Evolutionary conservation across 768 basidiomycete species (phyloP), one percentile per base, ranked within the genome.

Genomic region (Lactifluus subvellereus): DNA sequence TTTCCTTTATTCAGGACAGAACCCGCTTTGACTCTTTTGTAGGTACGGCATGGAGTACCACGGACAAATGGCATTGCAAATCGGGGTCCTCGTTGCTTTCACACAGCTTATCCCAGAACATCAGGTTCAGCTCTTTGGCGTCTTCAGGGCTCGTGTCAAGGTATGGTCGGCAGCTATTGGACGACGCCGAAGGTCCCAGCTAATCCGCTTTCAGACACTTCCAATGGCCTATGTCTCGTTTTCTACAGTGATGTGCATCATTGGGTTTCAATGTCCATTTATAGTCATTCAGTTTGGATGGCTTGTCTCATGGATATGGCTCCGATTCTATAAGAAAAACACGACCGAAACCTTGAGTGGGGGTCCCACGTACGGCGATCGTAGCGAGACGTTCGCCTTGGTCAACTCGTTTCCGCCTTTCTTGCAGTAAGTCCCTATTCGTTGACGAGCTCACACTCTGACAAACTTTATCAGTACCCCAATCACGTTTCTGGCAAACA

Each of bases 251-350:
- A 79, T 93, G 76, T 88, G 86, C 66, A 67, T 96, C 53, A 62
- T 94, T 50, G 94, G 93, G 22, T 87, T 87, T 76, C 94, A 94
- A 72, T 88, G 85, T 61, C 94, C 93, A 16, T 96, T 85, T 79
- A 92, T 95, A 55, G 77, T 94, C 71, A 94, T 98, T 66, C 97
- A 99, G 72, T 99, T 98, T 73, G 97, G 96, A n/a, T 99, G 96
- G 94, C 88, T 97, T 60, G 90, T 94, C 8, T 83, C 89, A 37
- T 99, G 94, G 90, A 80, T 91, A 58, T 99, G 97, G 76, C 83
- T 99, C 38, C 86, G 97, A 42, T 98, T 99, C 79, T 94, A 98
- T 80, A 98, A 98, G 77, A 87, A 89, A 73, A 89, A 88, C 70
- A 76, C 82, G 4, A 79, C 78, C 38, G 90, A 93, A 61, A 73